Base-by-base conservation (phyloP, 345 rosid species). In the Murraya paniculata region DNA sequence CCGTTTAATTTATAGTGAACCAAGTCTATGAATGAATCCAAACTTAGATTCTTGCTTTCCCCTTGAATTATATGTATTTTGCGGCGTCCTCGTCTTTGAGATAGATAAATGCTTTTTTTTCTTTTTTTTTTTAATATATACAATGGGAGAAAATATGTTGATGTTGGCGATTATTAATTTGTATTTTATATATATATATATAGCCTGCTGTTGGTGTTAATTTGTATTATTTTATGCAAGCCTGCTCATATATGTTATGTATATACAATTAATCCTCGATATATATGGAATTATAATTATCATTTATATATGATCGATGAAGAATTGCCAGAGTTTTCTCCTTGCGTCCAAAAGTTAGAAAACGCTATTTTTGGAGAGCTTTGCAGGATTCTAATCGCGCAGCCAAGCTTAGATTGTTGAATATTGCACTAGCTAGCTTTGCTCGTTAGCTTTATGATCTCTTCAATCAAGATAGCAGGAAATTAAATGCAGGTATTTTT, bases 401-500 rank as follows among this genome's bases (percentile, higher is more conserved):
- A 16, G 53, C 30, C n/a, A 2, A 36, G 50, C 50, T 22, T 38
- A 25, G 70, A 65, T 53, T 64, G 78, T 65, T 64, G 60, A 64
- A 75, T 75, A 24, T 36, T 33, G 38, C 38, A 62, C 18, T 45
- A 13, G 48, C 11, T 21, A 27, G 31, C 31, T 75, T 30, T 11
- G 3, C 27, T 1, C 1, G 6, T 30, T 33, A 50, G 33, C 27
- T n/a, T 31, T 24, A 30, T 7, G 78, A 45, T 33, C 24, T 33
- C 33, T 45, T 41, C 70, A 5, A 33, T n/a, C 30, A 35, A 35
- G 33, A 35, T 45, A 5, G 50, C 8, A 64, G 48, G 33, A 53
- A 24, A 11, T 30, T 62, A 65, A 30, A 66, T 76, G 78, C 72
- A 50, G 72, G 35, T 31, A 64, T 53, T 53, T 53, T 76, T 64